Conservation (phyloP, 148 eudicot species). For the Pouteria glomerata region DNA sequence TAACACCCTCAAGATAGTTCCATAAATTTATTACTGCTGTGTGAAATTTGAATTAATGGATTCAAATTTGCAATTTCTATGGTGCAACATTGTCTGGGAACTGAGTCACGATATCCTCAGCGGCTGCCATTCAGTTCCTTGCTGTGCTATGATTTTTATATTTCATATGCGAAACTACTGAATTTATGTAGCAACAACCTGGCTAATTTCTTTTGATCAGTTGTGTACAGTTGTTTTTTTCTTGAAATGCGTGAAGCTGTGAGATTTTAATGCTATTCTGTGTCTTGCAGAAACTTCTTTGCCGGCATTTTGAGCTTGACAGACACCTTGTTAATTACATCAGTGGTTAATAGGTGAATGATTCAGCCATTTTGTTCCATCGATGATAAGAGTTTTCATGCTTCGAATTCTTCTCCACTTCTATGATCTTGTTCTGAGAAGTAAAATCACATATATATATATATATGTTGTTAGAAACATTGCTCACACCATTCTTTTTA, state of each 20-base stretch:
- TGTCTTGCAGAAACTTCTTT: slow-evolving; percentile 62
- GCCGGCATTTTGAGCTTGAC: slow-evolving; percentile 86
- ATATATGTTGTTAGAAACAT: too few species aligned
- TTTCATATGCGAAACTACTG: not conserved
- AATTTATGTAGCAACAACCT: not conserved
- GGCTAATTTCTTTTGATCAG: not conserved
- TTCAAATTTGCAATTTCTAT: too few species aligned
- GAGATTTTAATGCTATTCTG: not conserved
- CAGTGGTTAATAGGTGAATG: slow-evolving; percentile 49
- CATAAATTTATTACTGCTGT: too few species aligned
- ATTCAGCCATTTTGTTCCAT: not conserved
- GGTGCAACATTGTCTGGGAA: too few species aligned
- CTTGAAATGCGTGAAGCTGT: not conserved
- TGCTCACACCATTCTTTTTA: too few species aligned
- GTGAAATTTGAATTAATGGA: too few species aligned
- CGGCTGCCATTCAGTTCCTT: too few species aligned
- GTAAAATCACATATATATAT: not conserved
- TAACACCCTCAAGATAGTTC: too few species aligned
- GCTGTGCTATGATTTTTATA: not conserved
- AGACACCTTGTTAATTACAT: slow-evolving; percentile 68
- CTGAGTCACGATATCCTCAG: too few species aligned
- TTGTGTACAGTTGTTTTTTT: not conserved
- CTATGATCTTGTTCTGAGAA: not conserved
- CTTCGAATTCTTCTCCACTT: not conserved
- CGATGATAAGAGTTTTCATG: not conserved